Percentiles rank a stretch among this genome's conserved stretches.
Evolutionary conservation across 2,329 filamentous ascomycete species (phyloP).

Genomic region (Calonectria pteridis): DNA sequence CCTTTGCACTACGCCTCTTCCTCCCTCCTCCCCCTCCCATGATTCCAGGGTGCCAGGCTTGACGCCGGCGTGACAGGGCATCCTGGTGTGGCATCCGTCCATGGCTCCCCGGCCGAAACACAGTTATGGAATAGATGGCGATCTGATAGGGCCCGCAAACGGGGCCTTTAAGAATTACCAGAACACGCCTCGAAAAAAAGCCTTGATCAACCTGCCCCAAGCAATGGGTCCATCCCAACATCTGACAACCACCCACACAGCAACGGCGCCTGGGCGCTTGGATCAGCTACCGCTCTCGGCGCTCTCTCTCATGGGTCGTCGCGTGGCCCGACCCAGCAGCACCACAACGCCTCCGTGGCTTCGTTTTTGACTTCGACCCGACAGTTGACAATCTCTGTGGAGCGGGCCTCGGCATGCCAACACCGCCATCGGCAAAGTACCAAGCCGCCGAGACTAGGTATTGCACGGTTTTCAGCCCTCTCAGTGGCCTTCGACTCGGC

Average conservation of each 20-base stretch:
- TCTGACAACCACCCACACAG: constrained; percentile 37
- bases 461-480: constrained; percentile 19
- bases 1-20: constrained; percentile 8
- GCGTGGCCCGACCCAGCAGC: constrained; percentile 43
- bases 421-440: constrained; percentile 15
- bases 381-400: constrained; percentile 27
- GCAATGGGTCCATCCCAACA: constrained; percentile 38
- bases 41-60: constrained; percentile 7
- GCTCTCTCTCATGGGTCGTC: constrained; percentile 40
- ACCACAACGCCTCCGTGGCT: constrained; percentile 33
- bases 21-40: background rate
- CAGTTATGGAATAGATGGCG: constrained; percentile 32
- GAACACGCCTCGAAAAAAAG: constrained; percentile 27
- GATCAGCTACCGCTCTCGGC: constrained; percentile 39
- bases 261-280: constrained; percentile 41
- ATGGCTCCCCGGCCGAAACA: constrained; percentile 19
- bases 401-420: constrained; percentile 12
- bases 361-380: constrained; percentile 37
- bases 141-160: constrained; percentile 41
- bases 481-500: constrained; percentile 10
- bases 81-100: constrained; percentile 24
- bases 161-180: constrained; percentile 29
- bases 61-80: constrained; percentile 20
- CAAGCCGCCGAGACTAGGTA: background rate
- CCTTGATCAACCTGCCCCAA: constrained; percentile 30